A percentile compares a stretch with the other conserved stretches of the same genome.
phyloP scores from a whole-genome alignment of 1,139 yeast species.

The Hansenula lynferdii region DNA sequence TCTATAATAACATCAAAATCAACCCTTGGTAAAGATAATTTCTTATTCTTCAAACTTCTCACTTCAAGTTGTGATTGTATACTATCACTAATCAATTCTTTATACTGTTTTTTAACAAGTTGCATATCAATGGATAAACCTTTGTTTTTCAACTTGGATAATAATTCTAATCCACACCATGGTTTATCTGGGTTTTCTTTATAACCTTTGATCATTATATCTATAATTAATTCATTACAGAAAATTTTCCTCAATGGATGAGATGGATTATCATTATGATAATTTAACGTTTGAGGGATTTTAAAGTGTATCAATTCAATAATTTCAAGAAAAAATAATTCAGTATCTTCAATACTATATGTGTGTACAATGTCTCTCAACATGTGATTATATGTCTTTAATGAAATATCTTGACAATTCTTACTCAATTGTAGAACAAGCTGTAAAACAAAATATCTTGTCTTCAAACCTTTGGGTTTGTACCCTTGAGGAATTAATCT shows the following conservation, averaged over 20 bases:
- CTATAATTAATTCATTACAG: background rate
- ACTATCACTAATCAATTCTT: too few species aligned
- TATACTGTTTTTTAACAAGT: background rate
- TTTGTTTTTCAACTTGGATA: constrained; percentile 2
- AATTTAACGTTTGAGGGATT: background rate
- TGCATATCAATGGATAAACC: background rate
- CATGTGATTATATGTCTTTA: background rate
- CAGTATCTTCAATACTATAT: background rate
- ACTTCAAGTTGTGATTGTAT: too few species aligned
- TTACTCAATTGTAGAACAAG: background rate
- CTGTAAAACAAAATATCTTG: background rate
- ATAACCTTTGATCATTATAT: constrained; percentile 3
- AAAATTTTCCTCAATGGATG: constrained; percentile 6
- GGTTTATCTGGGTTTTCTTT: constrained; percentile 4
- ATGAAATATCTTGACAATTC: background rate
- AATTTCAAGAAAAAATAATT: background rate
- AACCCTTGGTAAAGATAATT: too few species aligned
- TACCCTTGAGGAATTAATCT: background rate
- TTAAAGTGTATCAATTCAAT: background rate
- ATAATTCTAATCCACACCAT: constrained; percentile 3
- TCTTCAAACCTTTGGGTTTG: background rate
- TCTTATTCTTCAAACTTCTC: too few species aligned
- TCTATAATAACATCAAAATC: too few species aligned
- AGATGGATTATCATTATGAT: background rate
- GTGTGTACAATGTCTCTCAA: background rate